Evolutionary conservation across 305 asterid genomes (phyloP).

Genomic region (Fraxinus sp.): DNA sequence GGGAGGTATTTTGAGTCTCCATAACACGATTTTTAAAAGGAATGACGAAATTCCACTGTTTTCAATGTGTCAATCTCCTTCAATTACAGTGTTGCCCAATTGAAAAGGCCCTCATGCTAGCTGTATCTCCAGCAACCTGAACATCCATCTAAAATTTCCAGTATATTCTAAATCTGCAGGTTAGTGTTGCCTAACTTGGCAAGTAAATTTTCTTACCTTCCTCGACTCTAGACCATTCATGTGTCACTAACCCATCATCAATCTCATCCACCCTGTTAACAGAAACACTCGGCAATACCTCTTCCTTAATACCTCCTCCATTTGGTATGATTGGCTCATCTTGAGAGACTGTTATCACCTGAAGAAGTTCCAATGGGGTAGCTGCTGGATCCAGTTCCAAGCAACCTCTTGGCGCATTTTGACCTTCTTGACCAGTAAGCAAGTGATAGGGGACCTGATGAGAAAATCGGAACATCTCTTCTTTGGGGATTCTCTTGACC

Average conservation of each 20-base stretch:
- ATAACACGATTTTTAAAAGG: neutral
- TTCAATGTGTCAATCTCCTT: neutral
- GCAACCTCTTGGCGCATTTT: conserved; percentile 34
- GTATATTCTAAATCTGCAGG: neutral
- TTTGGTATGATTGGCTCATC: conserved; percentile 5
- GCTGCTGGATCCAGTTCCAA: conserved; percentile 52
- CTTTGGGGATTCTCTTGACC: conserved; percentile 29
- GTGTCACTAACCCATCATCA: neutral
- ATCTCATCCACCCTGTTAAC: neutral
- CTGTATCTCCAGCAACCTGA: neutral
- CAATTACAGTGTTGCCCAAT: neutral
- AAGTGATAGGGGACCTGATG: conserved; percentile 41
- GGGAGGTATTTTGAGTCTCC: neutral
- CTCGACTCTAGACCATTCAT: neutral
- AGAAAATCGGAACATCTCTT: conserved; percentile 45
- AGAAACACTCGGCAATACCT: neutral
- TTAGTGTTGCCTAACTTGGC: neutral
- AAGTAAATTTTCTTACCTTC: neutral
- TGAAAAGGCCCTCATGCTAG: neutral
- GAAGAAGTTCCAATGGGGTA: conserved; percentile 43
- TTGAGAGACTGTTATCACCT: conserved; percentile 20
- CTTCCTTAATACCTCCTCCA: neutral
- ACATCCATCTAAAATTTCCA: neutral
- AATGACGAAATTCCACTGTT: neutral
- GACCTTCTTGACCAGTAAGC: conserved; percentile 32